Base-by-base conservation (phyloP, 768 basidiomycete genomes). In the Tulasnella sp. region DNA sequence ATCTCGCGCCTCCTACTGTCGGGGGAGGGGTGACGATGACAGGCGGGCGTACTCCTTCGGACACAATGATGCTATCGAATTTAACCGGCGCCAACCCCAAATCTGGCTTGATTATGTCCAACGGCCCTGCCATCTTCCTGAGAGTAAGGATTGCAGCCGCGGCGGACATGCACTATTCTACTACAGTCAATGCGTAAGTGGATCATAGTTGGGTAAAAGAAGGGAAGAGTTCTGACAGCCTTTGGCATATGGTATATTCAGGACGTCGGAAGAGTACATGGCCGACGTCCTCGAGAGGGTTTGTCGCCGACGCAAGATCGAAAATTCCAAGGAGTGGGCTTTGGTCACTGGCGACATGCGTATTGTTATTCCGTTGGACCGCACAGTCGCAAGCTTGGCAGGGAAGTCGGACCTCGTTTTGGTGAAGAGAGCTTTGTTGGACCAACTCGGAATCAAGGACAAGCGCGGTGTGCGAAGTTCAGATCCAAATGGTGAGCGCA, bases 321-420 rank as follows among this genome's bases (percentile, higher is more conserved):
- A 87, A 37, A 90, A 93, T 83, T 90, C 93, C 42, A 91, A 93
- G 80, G 93, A 96, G 80, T 98, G 96, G 86, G 95, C 94, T 1
- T 89, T 99, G 31, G 87, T 97, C 58, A 86, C 94, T 18, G 88
- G 89, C 0, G 90, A 92, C 79, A 89, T 88, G 86, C 92, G 91
- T 80, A 92, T 97, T 58, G 86, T 96, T 78, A 92, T 96, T 44
- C 97, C 97, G 40, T 89, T 98, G 41, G 98, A 99, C 85, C 90
- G 97, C 28, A 99, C 98, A 0, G 97, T 99, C n/a, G 96, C 95
- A 48, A 96, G 95, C 86, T 87, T 99, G 84, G 93, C 95, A 85
- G 96, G 96, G 7, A 94, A 93, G 84, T 89, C 91, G 18, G 94
- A 97, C 83, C 88, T 99, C 24, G 89, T 93, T 16, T 88, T 99